Conservation (phyloP, 495 filamentous ascomycete genomes). For the Rhypophila decipiens region DNA sequence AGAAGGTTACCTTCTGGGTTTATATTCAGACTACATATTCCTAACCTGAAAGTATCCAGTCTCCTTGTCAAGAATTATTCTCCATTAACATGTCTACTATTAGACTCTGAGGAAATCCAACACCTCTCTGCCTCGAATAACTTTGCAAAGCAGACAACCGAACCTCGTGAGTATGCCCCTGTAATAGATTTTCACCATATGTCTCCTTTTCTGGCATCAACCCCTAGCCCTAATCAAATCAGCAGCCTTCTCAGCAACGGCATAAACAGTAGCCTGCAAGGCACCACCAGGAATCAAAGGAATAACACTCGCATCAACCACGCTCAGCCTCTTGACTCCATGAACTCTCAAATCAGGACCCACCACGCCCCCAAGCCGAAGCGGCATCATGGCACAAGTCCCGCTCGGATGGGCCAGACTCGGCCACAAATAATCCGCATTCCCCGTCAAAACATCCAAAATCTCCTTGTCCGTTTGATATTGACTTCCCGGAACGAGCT, state of each 20-base stretch:
- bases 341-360: constrained; percentile 48
- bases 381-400: constrained; percentile 36
- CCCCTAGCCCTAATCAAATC: constrained; percentile 16
- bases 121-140: too few relatives aligned
- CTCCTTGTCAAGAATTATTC: too few relatives aligned
- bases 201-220: too few relatives aligned
- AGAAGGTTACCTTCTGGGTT: too few relatives aligned
- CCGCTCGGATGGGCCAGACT: constrained; percentile 24
- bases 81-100: too few relatives aligned
- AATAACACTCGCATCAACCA: constrained; percentile 45
- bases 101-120: too few relatives aligned
- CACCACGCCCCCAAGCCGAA: constrained; percentile 39
- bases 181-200: too few relatives aligned
- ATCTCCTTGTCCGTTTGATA: constrained; percentile 40
- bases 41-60: too few relatives aligned
- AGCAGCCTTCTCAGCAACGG: constrained; percentile 33
- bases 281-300: constrained; percentile 27
- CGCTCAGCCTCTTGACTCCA: constrained; percentile 39
- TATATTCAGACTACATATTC: too few relatives aligned
- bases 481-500: constrained; percentile 42
- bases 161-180: too few relatives aligned
- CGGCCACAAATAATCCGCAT: constrained; percentile 8
- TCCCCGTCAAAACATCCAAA: constrained; percentile 14
- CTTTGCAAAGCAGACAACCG: too few relatives aligned
- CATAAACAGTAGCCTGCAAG: constrained; percentile 32